Base-by-base conservation (phyloP, 768 basidiomycete genomes). In the Mycena olivaceomarginata region DNA sequence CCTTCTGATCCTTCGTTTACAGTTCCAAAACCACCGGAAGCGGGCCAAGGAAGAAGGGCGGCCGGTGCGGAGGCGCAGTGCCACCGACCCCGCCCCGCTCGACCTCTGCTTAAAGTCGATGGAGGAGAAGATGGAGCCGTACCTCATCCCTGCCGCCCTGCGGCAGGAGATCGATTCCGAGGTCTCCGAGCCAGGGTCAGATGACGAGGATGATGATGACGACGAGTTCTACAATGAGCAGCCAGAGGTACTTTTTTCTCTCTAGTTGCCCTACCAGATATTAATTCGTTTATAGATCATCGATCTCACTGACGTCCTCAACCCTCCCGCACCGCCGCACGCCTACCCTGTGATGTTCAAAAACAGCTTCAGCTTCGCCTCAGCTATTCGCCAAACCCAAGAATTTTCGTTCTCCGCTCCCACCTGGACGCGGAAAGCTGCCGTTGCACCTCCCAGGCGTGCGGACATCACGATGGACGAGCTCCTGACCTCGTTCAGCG, bases 11-110 rank as follows among this genome's bases (percentile, higher is more conserved):
- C n/a, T n/a, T n/a, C n/a, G n/a, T n/a, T n/a, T n/a, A 5, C 65
- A 92, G 91, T 92, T 92, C 68, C 91, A 92, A 82, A 92, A 92
- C 46, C 89, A 88, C 51, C 88, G 92, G 5, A 85, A 84, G 66
- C 86, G 88, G 11, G 84, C 85, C 0, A 87, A 81, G 59, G 83
- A 80, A 60, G 87, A 85, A 20, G 84, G 84, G 8, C 82, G 57
- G 57, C 15, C 9, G 9, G 39, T 84, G 9, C 74, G 57, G 4
- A 84, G 82, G 62, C 71, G 83, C 25, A 5, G 76, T 1, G 45
- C 80, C 2, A 25, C 71, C 2, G 80, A 83, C 12, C 77, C 74
- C 2, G 75, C 80, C 5, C 84, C 83, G 0, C 46, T 77, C 2
- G 77, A 83, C 0, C 57, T 85, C 2, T 77, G 80, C 0, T 60